A percentile compares a stretch with the other conserved stretches of the same genome.
Evolutionary conservation across 768 basidiomycete genomes (phyloP).

Genomic region (Erythrobasidium yunnanense): DNA sequence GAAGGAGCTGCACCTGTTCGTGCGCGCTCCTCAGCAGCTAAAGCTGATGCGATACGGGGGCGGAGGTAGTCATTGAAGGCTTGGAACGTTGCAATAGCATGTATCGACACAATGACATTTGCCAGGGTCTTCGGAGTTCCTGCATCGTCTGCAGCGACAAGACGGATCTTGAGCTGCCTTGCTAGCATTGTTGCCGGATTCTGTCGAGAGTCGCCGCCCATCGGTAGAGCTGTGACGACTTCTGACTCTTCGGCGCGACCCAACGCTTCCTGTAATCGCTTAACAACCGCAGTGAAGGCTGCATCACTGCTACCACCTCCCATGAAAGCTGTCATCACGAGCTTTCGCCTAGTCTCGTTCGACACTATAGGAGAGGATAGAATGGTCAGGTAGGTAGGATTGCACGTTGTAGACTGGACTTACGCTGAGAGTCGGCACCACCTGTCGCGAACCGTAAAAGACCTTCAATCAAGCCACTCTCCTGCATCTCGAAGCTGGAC

Average conservation of each 20-base stretch:
- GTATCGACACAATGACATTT: slow-evolving; percentile 91
- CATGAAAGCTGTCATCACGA: slow-evolving; percentile 69
- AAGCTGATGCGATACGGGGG: slow-evolving; percentile 63
- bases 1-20: slow-evolving; percentile 22
- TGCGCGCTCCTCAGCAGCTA: slow-evolving; percentile 33
- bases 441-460: slow-evolving; percentile 67
- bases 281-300: slow-evolving; percentile 66
- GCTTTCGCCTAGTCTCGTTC: slow-evolving; percentile 56
- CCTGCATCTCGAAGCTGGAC: slow-evolving; percentile 88
- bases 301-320: slow-evolving; percentile 49
- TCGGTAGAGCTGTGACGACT: slow-evolving; percentile 65
- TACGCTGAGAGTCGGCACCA: slow-evolving; percentile 20
- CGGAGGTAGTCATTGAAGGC: slow-evolving; percentile 92
- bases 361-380: slow-evolving; percentile 47
- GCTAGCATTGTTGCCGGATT: slow-evolving; percentile 85
- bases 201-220: slow-evolving; percentile 76
- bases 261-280: slow-evolving; percentile 88
- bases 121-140: slow-evolving; percentile 67
- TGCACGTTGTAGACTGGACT: not conserved
- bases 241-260: slow-evolving; percentile 94
- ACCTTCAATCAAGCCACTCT: slow-evolving; percentile 84
- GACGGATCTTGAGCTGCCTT: slow-evolving; percentile 74
- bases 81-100: slow-evolving; percentile 95
- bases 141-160: slow-evolving; percentile 78
- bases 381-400: not conserved